Evolutionary conservation across 2,329 filamentous ascomycete genomes (phyloP).

Genomic region (Hymenoscyphus fraxineus): DNA sequence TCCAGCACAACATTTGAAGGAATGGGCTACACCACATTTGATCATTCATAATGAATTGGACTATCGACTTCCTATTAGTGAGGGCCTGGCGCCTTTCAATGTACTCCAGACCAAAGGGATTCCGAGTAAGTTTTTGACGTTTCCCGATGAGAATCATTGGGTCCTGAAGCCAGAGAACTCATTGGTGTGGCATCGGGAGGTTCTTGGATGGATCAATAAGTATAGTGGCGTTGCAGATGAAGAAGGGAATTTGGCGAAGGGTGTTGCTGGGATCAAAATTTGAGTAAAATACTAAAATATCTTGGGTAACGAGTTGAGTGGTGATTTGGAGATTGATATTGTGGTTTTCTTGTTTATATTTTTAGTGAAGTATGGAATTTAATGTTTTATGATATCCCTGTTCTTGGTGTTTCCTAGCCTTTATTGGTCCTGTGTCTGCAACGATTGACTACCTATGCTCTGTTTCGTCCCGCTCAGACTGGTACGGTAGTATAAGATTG

Average conservation of each 20-base stretch:
- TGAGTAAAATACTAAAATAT: not conserved
- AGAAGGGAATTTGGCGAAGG: not conserved
- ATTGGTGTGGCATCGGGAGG: conserved; percentile 82
- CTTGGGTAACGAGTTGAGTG: not conserved
- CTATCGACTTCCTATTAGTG: conserved; percentile 80
- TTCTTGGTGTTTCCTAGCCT: no score
- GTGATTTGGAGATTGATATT: not conserved
- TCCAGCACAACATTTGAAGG: conserved; percentile 49
- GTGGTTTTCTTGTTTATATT: not conserved
- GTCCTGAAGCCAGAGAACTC: conserved; percentile 90
- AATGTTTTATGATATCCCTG: not conserved
- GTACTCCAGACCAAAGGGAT: conserved; percentile 59
- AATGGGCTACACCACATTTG: conserved; percentile 73
- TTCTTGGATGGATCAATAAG: conserved; percentile 73
- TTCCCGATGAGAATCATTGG: conserved; percentile 73
- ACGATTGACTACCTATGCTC: no score
- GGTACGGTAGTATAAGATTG: no score
- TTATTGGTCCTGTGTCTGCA: no score
- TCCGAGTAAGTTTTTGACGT: conserved; percentile 59
- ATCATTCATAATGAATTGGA: conserved; percentile 89
- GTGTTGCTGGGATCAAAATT: not conserved
- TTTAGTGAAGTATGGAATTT: not conserved
- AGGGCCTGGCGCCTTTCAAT: conserved; percentile 66
- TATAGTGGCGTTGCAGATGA: conserved; percentile 45
- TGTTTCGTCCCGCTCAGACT: no score